A percentile compares a stretch with the other conserved stretches of the same genome.
phyloP scores from a whole-genome alignment of 306 rosid species.

The Boehmeria nivea region DNA sequence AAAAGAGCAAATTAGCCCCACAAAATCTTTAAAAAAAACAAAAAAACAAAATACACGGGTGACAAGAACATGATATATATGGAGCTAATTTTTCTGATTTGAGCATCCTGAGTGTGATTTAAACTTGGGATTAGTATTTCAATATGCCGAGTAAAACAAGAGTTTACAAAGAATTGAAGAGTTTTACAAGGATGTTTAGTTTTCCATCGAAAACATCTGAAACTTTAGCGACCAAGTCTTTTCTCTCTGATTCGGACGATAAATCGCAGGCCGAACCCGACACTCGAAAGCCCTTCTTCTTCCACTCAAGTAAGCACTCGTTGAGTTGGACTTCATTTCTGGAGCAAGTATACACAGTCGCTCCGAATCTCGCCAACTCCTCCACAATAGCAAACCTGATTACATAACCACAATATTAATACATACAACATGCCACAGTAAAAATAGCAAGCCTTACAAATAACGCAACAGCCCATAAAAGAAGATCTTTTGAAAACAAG shows the following conservation, averaged over 20 bases:
- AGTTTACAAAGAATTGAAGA: too few species aligned
- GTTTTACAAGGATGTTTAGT: slow-evolving; percentile 1
- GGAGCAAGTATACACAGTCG: slow-evolving; percentile 17
- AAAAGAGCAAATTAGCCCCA: too few species aligned
- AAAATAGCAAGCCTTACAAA: too few species aligned
- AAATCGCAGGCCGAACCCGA: slow-evolving; percentile 25
- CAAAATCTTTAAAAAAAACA: neutral
- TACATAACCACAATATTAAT: neutral
- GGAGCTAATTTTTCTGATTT: too few species aligned
- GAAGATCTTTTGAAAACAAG: too few species aligned
- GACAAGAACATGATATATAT: neutral
- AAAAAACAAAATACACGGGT: neutral
- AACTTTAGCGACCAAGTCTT: slow-evolving; percentile 12
- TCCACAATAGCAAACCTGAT: slow-evolving; percentile 25
- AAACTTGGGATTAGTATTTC: too few species aligned
- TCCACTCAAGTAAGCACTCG: slow-evolving; percentile 21
- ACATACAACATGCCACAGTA: neutral
- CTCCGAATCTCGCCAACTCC: slow-evolving; percentile 27
- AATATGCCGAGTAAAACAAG: too few species aligned
- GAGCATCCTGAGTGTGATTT: too few species aligned
- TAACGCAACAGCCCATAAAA: too few species aligned
- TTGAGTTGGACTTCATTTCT: slow-evolving; percentile 11
- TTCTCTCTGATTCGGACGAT: slow-evolving; percentile 1
- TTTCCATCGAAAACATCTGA: slow-evolving; percentile 19
- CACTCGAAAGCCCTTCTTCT: slow-evolving; percentile 18